phyloP scores from a whole-genome alignment of 495 filamentous ascomycete species.

The Penicillium riverlandense region DNA sequence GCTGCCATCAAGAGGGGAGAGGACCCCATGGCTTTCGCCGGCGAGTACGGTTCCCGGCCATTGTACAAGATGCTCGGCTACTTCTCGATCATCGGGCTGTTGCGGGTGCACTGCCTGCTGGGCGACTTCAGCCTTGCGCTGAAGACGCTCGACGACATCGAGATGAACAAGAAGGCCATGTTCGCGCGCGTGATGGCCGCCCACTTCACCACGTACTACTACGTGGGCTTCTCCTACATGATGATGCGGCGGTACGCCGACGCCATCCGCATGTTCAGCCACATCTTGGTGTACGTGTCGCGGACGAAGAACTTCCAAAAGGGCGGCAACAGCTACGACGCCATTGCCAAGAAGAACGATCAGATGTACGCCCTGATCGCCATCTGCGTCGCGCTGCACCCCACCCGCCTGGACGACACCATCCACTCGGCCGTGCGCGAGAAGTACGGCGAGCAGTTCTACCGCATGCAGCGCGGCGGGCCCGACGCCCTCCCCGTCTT shows the following conservation, averaged over 20 bases:
- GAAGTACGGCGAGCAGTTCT: slow-evolving; percentile 97
- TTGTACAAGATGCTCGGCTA: slow-evolving; percentile 98
- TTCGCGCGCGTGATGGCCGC: slow-evolving; percentile 99
- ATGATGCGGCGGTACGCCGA: slow-evolving; percentile 99
- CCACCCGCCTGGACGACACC: slow-evolving; percentile 93
- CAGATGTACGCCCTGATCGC: slow-evolving; percentile 99
- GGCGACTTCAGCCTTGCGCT: slow-evolving; percentile 97
- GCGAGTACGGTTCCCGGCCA: slow-evolving; percentile 87
- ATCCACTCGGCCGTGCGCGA: slow-evolving; percentile 96
- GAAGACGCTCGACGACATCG: slow-evolving; percentile 98
- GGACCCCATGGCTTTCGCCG: slow-evolving; percentile 75
- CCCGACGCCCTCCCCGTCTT: slow-evolving; percentile 92
- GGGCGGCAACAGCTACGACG: slow-evolving; percentile 88
- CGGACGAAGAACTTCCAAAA: slow-evolving; percentile 99
- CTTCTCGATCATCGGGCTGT: slow-evolving; percentile 95
- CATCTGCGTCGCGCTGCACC: slow-evolving; percentile 96
- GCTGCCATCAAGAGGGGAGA: slow-evolving; percentile 89
- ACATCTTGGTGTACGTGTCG: slow-evolving; percentile 98
- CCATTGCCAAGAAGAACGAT: slow-evolving; percentile 98
- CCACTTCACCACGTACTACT: slow-evolving; percentile 99
- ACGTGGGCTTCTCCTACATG: slow-evolving; percentile 99
- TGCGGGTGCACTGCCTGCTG: slow-evolving; percentile 92
- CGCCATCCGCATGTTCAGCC: slow-evolving; percentile 98
- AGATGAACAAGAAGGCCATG: slow-evolving; percentile 99
- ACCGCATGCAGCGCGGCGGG: slow-evolving; percentile 89